A percentile compares a stretch with the other conserved stretches of the same genome.
phyloP scores from a whole-genome alignment of 176 grass and related monocot species.

The Saccharum officinarum region DNA sequence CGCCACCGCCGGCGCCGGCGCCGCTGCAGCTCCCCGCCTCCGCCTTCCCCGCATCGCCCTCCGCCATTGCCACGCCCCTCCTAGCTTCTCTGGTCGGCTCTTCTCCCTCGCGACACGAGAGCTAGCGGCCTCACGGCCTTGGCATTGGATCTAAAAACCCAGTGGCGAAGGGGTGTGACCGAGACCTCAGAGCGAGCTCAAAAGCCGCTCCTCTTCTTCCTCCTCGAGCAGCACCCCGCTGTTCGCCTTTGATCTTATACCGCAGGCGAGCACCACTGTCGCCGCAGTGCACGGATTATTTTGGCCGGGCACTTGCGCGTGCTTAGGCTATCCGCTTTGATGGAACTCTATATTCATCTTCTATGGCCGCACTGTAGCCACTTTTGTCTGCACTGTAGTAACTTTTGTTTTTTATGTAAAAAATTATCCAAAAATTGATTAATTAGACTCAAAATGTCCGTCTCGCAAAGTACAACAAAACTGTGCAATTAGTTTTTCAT shows the following conservation, averaged over 20 bases:
- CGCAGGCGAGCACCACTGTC: conserved; percentile 1
- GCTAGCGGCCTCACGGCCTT: conserved; percentile 10
- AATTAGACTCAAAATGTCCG: too few relatives aligned
- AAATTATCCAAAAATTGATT: too few relatives aligned
- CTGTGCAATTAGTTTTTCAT: too few relatives aligned
- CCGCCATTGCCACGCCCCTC: conserved; percentile 32
- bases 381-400: too few relatives aligned
- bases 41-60: conserved; percentile 45
- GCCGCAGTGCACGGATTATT: conserved; percentile 28
- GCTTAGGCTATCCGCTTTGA: too few relatives aligned
- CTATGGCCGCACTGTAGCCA: too few relatives aligned
- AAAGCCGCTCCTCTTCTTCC: conserved; percentile 20
- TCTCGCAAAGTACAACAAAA: too few relatives aligned
- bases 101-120: conserved; percentile 15
- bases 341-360: too few relatives aligned
- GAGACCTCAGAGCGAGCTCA: not conserved
- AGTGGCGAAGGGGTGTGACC: not conserved
- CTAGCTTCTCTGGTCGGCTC: not conserved
- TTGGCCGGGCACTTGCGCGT: conserved; percentile 15
- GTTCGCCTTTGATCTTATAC: conserved; percentile 44
- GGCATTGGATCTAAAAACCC: conserved; percentile 44
- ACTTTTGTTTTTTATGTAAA: too few relatives aligned
- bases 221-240: conserved; percentile 20
- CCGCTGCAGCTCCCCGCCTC: conserved; percentile 31
- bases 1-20: conserved; percentile 1